phyloP scores from a whole-genome alignment of 208 protist genomes.

The Crithidia thermophila region DNA sequence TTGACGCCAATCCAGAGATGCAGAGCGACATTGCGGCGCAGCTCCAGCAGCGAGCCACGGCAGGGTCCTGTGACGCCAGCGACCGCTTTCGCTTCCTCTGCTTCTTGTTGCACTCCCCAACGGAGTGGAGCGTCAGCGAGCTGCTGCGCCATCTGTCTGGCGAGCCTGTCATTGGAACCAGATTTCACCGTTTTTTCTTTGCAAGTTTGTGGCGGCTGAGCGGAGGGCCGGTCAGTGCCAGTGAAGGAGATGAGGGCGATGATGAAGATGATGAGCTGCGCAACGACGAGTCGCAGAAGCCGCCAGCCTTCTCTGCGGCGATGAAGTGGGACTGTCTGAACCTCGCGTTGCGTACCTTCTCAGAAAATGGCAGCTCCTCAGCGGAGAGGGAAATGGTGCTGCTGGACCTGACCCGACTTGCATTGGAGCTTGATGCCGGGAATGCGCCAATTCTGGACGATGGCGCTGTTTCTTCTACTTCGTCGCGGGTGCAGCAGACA shows the following conservation, averaged over 20 bases:
- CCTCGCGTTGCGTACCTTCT: conserved; percentile 7
- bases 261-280: neutral
- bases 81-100: conserved; percentile 23
- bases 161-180: neutral
- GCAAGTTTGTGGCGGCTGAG: conserved; percentile 22
- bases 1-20: conserved; percentile 17
- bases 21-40: conserved; percentile 5
- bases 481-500: conserved; percentile 1
- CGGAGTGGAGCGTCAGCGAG: conserved; percentile 26
- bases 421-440: neutral
- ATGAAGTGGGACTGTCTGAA: conserved; percentile 21
- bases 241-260: neutral
- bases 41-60: conserved; percentile 6
- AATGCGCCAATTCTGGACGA: neutral
- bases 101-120: conserved; percentile 11
- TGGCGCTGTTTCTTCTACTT: too few relatives aligned
- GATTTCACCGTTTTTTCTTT: conserved; percentile 30
- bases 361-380: neutral
- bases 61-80: neutral
- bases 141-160: conserved; percentile 6
- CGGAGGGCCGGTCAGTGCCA: too few relatives aligned
- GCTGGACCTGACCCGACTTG: conserved; percentile 22
- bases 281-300: too few relatives aligned
- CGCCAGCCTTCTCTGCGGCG: neutral
- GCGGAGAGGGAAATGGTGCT: conserved; percentile 22